phyloP scores from a whole-genome alignment of 2,329 filamentous ascomycete genomes.

The Apiospora saccharicola region DNA sequence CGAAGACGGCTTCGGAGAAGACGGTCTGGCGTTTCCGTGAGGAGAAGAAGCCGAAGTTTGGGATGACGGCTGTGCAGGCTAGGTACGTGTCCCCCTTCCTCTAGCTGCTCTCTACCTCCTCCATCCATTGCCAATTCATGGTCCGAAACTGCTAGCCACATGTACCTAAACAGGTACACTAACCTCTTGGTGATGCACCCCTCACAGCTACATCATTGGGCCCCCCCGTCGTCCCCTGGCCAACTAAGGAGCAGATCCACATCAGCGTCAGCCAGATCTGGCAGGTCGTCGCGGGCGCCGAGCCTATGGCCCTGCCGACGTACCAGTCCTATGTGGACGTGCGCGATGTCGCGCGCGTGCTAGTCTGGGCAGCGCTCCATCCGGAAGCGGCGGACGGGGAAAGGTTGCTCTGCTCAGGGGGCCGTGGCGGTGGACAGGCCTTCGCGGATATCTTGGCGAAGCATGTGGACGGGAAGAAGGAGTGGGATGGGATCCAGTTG shows the following conservation, averaged over 20 bases:
- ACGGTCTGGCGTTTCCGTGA: slow-evolving; percentile 38
- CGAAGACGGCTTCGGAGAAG: slow-evolving; percentile 39
- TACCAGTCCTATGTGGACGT: slow-evolving; percentile 38
- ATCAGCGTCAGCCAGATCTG: slow-evolving; percentile 34
- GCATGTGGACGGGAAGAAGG: slow-evolving; percentile 25
- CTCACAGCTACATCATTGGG: slow-evolving; percentile 38
- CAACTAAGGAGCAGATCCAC: slow-evolving; percentile 33
- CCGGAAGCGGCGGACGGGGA: slow-evolving; percentile 36
- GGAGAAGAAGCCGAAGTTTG: slow-evolving; percentile 34
- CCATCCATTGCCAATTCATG: background rate
- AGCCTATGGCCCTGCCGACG: slow-evolving; percentile 33
- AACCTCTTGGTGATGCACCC: background rate
- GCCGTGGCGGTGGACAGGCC: slow-evolving; percentile 35
- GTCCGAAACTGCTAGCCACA: background rate
- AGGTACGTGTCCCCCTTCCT: slow-evolving; percentile 30
- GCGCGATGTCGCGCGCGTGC: slow-evolving; percentile 39
- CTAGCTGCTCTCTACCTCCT: background rate
- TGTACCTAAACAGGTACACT: background rate
- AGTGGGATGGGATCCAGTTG: slow-evolving; percentile 29
- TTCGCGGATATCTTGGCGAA: slow-evolving; percentile 38
- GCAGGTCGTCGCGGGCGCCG: slow-evolving; percentile 34
- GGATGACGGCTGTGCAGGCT: slow-evolving; percentile 38
- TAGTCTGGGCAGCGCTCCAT: slow-evolving; percentile 37
- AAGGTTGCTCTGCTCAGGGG: slow-evolving; percentile 38
- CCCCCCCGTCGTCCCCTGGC: slow-evolving; percentile 38